These are phyloP conservation scores for Termitomyces sp. DNA, from an alignment of 768 basidiomycete genomes.

Conservation along the genomic window DNA sequence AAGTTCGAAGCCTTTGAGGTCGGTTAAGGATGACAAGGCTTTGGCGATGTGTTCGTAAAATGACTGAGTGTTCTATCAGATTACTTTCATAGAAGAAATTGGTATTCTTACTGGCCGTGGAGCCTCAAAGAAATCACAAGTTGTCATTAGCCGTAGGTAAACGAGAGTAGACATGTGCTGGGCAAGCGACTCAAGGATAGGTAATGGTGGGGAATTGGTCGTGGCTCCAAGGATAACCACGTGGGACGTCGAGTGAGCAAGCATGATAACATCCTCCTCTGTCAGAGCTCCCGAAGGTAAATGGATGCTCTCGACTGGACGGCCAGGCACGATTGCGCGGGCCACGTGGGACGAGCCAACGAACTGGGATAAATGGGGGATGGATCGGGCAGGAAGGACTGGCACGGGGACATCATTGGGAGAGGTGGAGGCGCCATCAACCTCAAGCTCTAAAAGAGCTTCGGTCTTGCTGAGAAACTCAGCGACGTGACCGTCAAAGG, in stretches of 20 bases:
- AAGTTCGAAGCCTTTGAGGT: constrained; percentile 66
- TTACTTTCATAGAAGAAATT: constrained; percentile 8
- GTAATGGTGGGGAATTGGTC: constrained; percentile 52
- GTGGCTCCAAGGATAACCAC: constrained; percentile 57
- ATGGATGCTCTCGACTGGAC: constrained; percentile 62
- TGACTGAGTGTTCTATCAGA: constrained; percentile 33
- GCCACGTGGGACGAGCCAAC: constrained; percentile 59
- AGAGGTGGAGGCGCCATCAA: constrained; percentile 33
- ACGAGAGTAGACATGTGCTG: constrained; percentile 55
- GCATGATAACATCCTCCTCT: constrained; percentile 48
- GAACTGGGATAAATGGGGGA: constrained; percentile 52
- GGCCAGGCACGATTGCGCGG: constrained; percentile 53
- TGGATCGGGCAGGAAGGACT: constrained; percentile 31
- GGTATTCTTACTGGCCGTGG: constrained; percentile 46
- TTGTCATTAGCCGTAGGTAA: constrained; percentile 66
- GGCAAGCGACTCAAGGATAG: constrained; percentile 55
- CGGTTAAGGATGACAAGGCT: constrained; percentile 53
- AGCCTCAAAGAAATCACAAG: constrained; percentile 43
- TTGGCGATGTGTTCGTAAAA: constrained; percentile 62
- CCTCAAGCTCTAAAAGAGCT: constrained; percentile 53
- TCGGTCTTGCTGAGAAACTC: constrained; percentile 56
- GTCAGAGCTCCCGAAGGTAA: constrained; percentile 58
- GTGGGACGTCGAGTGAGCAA: constrained; percentile 46
- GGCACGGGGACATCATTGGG: constrained; percentile 26
- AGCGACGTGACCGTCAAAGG: constrained; percentile 54